Base-by-base conservation (phyloP, 78 protist genomes). In the Tieghemostelium lacteum region DNA sequence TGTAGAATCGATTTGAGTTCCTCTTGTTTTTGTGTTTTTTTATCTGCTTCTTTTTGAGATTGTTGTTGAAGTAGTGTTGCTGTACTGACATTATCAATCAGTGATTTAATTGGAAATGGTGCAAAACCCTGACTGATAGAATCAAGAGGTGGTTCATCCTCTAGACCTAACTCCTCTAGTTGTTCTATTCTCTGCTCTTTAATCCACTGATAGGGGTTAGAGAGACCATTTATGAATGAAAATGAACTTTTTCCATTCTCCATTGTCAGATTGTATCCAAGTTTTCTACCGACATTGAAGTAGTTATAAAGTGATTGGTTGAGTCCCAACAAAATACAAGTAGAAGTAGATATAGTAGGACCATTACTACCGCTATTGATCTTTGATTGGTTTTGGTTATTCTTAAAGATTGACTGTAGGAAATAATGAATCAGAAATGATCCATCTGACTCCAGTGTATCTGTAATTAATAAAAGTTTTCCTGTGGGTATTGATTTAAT, bases 381-480 rank as follows among this genome's bases (percentile, higher is more conserved):
- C 6, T 10, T 10, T 14, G 52, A 45, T 45, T 10, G 6, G n/a
- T n/a, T n/a, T n/a, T n/a, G n/a, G n/a, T n/a, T n/a, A n/a, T n/a
- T n/a, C 62, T 78, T 78, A 37, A 55, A 58, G 5, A 64, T 54
- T 7, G 88, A 64, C 66, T 78, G 88, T 55, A 78, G 66, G 33
- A 78, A 34, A 66, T 78, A 55, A 42, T 78, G 75, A 54, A 78
- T 78, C 31, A 78, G n/a, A 55, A 78, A 78, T 66, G 88, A 78
- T 19, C 88, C 88, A 20, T 78, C 88, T 5, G 75, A 69, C 19
- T 54, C 69, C 2, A 78, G 22, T 54, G 75, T 78, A 78, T 78
- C 88, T 7, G 88, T 12, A 10, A 78, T 34, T 6, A 66, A 22
- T 28, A 78, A 66, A 20, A 78, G 28, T 70, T 78, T 78, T 10